Conservation (phyloP, 495 filamentous ascomycete genomes). For the Penicillium steckii region DNA sequence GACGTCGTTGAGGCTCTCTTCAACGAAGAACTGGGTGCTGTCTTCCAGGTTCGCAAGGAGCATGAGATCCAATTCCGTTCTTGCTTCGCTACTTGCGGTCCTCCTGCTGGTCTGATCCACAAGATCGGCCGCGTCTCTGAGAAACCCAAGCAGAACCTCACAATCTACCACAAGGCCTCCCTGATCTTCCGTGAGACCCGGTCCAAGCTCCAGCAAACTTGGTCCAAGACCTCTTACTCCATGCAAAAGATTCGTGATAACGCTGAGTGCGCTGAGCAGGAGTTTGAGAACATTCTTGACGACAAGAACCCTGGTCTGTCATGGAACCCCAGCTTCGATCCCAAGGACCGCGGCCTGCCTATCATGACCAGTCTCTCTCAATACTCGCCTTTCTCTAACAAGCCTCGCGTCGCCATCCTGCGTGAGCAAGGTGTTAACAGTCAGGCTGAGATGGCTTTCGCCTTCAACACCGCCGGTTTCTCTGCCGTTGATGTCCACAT, state of each 20-base stretch:
- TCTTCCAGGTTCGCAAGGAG: slow-evolving; percentile 87
- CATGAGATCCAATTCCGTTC: slow-evolving; percentile 82
- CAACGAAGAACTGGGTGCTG: slow-evolving; percentile 95
- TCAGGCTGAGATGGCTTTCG: slow-evolving; percentile 95
- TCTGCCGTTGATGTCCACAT: slow-evolving; percentile 93
- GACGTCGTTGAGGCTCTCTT: slow-evolving; percentile 78
- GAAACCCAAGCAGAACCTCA: slow-evolving; percentile 71
- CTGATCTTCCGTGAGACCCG: slow-evolving; percentile 68
- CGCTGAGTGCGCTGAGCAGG: slow-evolving; percentile 79
- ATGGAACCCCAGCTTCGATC: slow-evolving; percentile 81
- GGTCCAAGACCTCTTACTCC: slow-evolving; percentile 82
- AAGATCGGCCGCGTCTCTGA: slow-evolving; percentile 76
- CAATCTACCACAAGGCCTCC: slow-evolving; percentile 66
- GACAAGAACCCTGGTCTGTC: slow-evolving; percentile 77
- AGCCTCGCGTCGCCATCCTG: slow-evolving; percentile 88
- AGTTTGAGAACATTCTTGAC: slow-evolving; percentile 76
- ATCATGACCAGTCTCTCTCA: slow-evolving; percentile 62
- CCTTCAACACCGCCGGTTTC: slow-evolving; percentile 90
- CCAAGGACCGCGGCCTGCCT: slow-evolving; percentile 71
- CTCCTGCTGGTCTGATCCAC: slow-evolving; percentile 74
- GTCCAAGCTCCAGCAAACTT: slow-evolving; percentile 77
- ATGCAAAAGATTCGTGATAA: slow-evolving; percentile 94
- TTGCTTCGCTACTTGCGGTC: slow-evolving; percentile 90
- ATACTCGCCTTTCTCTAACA: slow-evolving; percentile 62
- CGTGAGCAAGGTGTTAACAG: slow-evolving; percentile 95